Base-by-base conservation (phyloP, 768 basidiomycete genomes). In the Amanita muscaria region DNA sequence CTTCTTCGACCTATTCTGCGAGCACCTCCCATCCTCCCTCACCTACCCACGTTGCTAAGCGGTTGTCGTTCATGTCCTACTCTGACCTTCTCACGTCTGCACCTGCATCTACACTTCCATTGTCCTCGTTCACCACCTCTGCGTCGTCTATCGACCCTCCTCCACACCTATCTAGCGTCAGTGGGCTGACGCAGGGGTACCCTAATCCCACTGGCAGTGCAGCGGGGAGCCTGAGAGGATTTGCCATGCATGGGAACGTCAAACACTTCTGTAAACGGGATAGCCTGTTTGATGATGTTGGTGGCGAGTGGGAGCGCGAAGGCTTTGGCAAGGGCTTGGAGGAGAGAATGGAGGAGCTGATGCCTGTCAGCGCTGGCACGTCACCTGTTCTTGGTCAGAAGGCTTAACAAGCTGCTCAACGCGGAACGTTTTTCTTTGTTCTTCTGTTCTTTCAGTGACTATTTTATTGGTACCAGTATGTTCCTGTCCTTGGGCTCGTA, bases 11-110 rank as follows among this genome's bases (percentile, higher is more conserved):
- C 27, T 29, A 6, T 27, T 18, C 10, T 12, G 32, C 31, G 45
- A 44, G 42, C 16, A 38, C 49, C 18, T 52, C 47, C 2, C 51
- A 40, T 46, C 58, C 52, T 32, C 48, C 75, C 15, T 76, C 76
- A 9, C 73, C 79, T 4, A 67, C 70, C 1, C 66, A 72, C 42
- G 50, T 50, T 1, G 60, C 70, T 2, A 88, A 90, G 53, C 81
- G 88, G 2, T 76, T 90, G 9, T 91, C 88, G 0, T 94, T 92
- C 70, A 76, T 93, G 64, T 86, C 88, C 3, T 92, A 92, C 61
- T 76, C 82, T 21, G 90, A 93, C 60, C 73, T 93, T 2, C 76
- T 93, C 32, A 67, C 83, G 0, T 84, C 82, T 0, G 79, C 87
- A 0, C 91, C 91, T 0, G 68, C 80, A 0, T 72, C 82, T 8